These are phyloP conservation scores for Naganishia sp. DNA, from an alignment of 1,284 basidiomycete species.

Conservation along the genomic window DNA sequence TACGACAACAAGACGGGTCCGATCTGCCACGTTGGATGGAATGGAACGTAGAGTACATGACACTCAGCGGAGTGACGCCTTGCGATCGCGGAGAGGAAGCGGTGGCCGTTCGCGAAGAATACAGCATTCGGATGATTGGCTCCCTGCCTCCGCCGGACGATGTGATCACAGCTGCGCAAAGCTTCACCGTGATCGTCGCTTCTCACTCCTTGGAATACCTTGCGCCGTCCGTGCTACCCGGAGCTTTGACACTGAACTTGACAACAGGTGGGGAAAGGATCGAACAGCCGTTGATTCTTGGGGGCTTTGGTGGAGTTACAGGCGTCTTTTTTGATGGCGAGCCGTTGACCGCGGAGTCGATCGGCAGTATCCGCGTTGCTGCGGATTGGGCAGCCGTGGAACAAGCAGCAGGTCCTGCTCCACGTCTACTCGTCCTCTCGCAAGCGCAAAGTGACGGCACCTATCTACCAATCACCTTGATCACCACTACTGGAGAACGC, in stretches of 20 bases:
- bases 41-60: conserved; percentile 8
- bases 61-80: conserved; percentile 15
- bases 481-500: background rate
- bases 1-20: conserved; percentile 4
- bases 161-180: conserved; percentile 3
- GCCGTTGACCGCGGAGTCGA: background rate
- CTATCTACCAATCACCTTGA: background rate
- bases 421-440: conserved; percentile 3
- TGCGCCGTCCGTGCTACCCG: background rate
- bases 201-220: conserved; percentile 10
- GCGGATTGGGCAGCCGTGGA: conserved; percentile 1
- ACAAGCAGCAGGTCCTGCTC: background rate
- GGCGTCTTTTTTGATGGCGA: conserved; percentile 4
- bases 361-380: background rate
- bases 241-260: conserved; percentile 4
- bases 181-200: conserved; percentile 13
- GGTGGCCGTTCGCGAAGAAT: background rate
- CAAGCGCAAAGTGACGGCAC: background rate
- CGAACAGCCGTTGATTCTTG: conserved; percentile 8
- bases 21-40: conserved; percentile 8
- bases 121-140: conserved; percentile 3
- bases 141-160: background rate
- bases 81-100: background rate
- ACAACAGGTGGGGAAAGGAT: conserved; percentile 7
- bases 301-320: background rate